These are phyloP conservation scores for Chlorophyllum brunneum DNA, from an alignment of 768 basidiomycete species.

Conservation along the genomic window DNA sequence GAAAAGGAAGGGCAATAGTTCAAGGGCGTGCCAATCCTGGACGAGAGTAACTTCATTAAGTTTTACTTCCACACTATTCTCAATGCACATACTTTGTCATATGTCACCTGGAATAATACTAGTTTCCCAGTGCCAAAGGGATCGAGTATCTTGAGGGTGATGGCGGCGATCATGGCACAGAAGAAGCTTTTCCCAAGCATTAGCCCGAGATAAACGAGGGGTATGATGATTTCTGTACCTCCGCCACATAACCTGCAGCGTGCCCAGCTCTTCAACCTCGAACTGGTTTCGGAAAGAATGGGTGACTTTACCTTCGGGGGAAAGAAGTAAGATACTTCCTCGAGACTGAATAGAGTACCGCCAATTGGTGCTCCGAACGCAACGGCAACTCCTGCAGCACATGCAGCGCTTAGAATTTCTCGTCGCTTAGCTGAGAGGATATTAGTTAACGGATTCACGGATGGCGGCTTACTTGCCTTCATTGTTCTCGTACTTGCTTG, in stretches of 20 bases:
- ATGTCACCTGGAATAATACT: constrained; percentile 88
- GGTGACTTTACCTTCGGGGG: constrained; percentile 69
- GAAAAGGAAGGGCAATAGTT: constrained; percentile 79
- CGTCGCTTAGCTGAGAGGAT: constrained; percentile 71
- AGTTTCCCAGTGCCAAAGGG: constrained; percentile 95
- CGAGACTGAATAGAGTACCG: constrained; percentile 87
- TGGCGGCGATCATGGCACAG: constrained; percentile 96
- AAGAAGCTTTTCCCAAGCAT: constrained; percentile 66
- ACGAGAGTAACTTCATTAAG: constrained; percentile 3
- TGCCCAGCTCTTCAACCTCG: too few relatives aligned
- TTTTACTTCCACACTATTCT: not conserved
- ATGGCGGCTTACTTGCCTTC: constrained; percentile 57
- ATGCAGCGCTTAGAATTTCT: constrained; percentile 92
- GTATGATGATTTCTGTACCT: constrained; percentile 48
- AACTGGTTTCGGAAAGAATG: not conserved
- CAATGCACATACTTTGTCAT: constrained; percentile 58
- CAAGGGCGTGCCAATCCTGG: constrained; percentile 91
- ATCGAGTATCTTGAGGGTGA: constrained; percentile 88
- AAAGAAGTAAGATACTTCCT: constrained; percentile 96
- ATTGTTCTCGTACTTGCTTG: constrained; percentile 89
- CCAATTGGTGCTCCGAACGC: constrained; percentile 97
- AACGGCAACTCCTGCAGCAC: constrained; percentile 96
- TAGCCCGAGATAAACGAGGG: constrained; percentile 21
- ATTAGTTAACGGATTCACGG: not conserved
- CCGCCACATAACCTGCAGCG: constrained; percentile 83